Percentiles rank a stretch among this genome's conserved stretches.
Evolutionary conservation across 1,139 yeast genomes (phyloP).

Genomic region (Suhomyces kunorum): DNA sequence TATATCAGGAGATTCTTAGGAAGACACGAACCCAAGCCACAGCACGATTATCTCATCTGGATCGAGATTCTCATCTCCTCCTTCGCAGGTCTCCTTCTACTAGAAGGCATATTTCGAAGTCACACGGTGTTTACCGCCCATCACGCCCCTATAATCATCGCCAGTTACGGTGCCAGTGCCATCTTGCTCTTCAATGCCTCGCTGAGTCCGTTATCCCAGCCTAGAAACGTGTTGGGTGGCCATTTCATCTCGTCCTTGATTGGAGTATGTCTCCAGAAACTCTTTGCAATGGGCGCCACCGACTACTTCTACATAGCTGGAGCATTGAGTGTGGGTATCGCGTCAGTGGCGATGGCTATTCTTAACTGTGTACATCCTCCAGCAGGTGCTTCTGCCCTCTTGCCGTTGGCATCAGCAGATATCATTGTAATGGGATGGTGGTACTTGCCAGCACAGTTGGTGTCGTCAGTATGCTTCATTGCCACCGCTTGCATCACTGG

Average conservation of each 20-base stretch:
- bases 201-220: constrained; percentile 66
- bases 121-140: constrained; percentile 46
- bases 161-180: constrained; percentile 69
- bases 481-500: constrained; percentile 57
- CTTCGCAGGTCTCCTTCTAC: constrained; percentile 52
- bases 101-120: constrained; percentile 52
- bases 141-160: constrained; percentile 57
- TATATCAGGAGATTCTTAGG: constrained; percentile 36
- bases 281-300: constrained; percentile 46
- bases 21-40: constrained; percentile 30
- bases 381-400: constrained; percentile 69
- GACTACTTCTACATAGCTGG: constrained; percentile 61
- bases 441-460: constrained; percentile 59
- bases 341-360: constrained; percentile 60
- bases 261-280: constrained; percentile 57
- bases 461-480: constrained; percentile 52
- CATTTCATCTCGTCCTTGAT: constrained; percentile 55
- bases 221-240: constrained; percentile 60
- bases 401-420: constrained; percentile 53
- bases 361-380: constrained; percentile 70
- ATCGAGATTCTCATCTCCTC: constrained; percentile 48
- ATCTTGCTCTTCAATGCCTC: constrained; percentile 60
- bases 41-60: constrained; percentile 48
- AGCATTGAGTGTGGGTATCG: constrained; percentile 57
- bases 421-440: constrained; percentile 64